Evolutionary conservation across 2,329 filamentous ascomycete genomes (phyloP), one percentile per base, ranked within the genome.

Genomic region (Knoxdaviesia proteae): DNA sequence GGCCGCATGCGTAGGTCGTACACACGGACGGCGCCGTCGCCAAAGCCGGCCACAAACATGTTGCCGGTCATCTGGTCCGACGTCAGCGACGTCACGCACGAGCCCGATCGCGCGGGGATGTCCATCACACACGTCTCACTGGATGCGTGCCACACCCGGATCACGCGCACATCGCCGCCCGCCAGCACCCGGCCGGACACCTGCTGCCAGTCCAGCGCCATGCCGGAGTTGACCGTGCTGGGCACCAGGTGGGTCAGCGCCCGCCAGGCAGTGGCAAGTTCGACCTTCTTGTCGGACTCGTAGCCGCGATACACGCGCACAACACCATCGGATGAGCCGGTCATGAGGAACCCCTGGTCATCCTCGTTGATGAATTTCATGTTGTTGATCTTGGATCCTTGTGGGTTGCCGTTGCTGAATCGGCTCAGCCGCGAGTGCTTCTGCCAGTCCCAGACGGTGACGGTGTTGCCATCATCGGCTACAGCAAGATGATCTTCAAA

Each of bases 171-270:
- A 56, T 98, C 90, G 38, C 90, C 90, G 7, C 90, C 90, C 33
- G 96, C 90, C n/a, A 98, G 69, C 6, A 93, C 79, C 47, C 84
- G 83, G 6, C 90, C 90, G 50, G 84, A 84, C n/a, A 92, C 87
- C 61, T 98, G 90, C 57, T 96, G 88, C 90, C 90, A 98, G 58
- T 98, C 88, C 56, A 96, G 92, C 31, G 96, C 88, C 61, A 98
- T 80, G 29, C 90, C 90, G 1, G 87, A 87, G 57, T 94, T 93
- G 53, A 87, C 80, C 53, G 88, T 94, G 57, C 84, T 93, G 4
- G 87, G 84, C 5, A 96, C 81, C 56, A 96, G 80, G 59, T 98
- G 84, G 8, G 84, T 93, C 46, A 98, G 62, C 5, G 90, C 90
- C 39, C 90, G 77, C 75, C 92, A 96, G 11, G 84, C 74, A 1